Conservation (phyloP, 495 filamentous ascomycete genomes). For the Cenococcum geophilum region DNA sequence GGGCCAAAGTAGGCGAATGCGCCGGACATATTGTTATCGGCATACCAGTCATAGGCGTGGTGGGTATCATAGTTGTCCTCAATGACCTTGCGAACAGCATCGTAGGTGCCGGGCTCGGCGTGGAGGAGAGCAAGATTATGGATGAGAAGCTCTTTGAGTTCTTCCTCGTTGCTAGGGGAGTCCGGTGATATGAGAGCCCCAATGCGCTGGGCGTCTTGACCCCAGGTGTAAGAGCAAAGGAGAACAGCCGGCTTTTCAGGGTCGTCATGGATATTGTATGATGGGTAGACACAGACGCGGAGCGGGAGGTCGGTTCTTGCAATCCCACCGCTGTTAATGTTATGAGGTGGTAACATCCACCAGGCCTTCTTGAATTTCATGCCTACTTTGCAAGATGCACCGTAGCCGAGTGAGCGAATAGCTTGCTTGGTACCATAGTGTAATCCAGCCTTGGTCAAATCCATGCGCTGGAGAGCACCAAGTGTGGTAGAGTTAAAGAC, state of each 20-base stretch:
- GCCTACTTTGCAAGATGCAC: slow-evolving; percentile 29
- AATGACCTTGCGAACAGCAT: slow-evolving; percentile 5
- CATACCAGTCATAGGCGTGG: slow-evolving; percentile 39
- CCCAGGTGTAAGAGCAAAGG: slow-evolving; percentile 43
- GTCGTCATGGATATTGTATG: slow-evolving; percentile 36
- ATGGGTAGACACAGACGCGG: slow-evolving; percentile 44
- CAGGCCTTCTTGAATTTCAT: slow-evolving; percentile 29
- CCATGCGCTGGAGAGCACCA: slow-evolving; percentile 29
- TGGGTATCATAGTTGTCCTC: slow-evolving; percentile 28
- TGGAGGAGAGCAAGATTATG: slow-evolving; percentile 29
- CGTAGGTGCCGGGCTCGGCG: slow-evolving; percentile 12
- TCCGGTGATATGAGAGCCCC: slow-evolving; percentile 32
- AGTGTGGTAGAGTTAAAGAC: slow-evolving; percentile 31
- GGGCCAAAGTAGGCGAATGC: slow-evolving; percentile 46
- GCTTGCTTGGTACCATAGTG: slow-evolving; percentile 24
- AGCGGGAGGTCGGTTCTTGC: slow-evolving; percentile 39
- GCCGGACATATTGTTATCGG: slow-evolving; percentile 39
- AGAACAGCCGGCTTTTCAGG: slow-evolving; percentile 36
- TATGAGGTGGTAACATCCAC: slow-evolving; percentile 24
- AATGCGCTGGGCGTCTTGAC: slow-evolving; percentile 41
- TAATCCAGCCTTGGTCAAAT: slow-evolving; percentile 16
- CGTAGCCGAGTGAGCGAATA: slow-evolving; percentile 31
- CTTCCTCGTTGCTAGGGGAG: slow-evolving; percentile 11
- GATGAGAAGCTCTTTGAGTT: slow-evolving; percentile 34
- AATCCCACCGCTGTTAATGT: slow-evolving; percentile 36